phyloP scores from a whole-genome alignment of 345 rosid genomes.

The Eucalyptus regnans region DNA sequence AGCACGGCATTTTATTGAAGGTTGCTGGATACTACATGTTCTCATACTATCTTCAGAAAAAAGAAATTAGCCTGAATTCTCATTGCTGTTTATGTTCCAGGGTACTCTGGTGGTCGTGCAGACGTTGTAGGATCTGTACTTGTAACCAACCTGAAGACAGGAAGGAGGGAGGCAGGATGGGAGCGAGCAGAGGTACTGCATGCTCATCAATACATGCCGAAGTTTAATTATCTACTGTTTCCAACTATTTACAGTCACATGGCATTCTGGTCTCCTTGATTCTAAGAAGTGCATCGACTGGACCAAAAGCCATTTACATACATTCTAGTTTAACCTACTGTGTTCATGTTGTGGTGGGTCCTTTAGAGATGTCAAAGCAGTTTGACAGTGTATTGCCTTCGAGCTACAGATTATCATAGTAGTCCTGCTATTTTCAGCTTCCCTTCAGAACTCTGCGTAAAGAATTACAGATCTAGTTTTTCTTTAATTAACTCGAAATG shows the following conservation, averaged over 20 bases:
- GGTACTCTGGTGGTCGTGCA: slow-evolving; percentile 76
- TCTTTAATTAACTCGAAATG: neutral
- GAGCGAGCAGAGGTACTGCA: slow-evolving; percentile 77
- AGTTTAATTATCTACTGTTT: neutral
- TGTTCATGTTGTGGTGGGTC: neutral
- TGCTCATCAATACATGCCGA: neutral
- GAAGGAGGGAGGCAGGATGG: slow-evolving; percentile 63
- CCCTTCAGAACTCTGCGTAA: neutral
- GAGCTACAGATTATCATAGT: neutral
- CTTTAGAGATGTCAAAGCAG: neutral
- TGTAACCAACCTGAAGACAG: slow-evolving; percentile 71
- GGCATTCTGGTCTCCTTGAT: neutral
- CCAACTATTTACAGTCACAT: neutral
- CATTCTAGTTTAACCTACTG: neutral
- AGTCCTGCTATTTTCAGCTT: neutral
- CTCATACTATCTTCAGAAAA: neutral
- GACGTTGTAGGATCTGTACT: slow-evolving; percentile 86
- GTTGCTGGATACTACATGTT: slow-evolving; percentile 7
- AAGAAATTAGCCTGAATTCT: neutral
- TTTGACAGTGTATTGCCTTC: neutral
- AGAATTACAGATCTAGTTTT: neutral
- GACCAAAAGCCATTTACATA: neutral
- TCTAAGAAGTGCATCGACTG: neutral
- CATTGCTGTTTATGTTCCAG: slow-evolving; percentile 16
- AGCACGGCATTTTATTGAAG: slow-evolving; percentile 80